These are phyloP conservation scores for Xylariales sp. DNA, from an alignment of 2,329 filamentous ascomycete genomes.

Conservation along the genomic window DNA sequence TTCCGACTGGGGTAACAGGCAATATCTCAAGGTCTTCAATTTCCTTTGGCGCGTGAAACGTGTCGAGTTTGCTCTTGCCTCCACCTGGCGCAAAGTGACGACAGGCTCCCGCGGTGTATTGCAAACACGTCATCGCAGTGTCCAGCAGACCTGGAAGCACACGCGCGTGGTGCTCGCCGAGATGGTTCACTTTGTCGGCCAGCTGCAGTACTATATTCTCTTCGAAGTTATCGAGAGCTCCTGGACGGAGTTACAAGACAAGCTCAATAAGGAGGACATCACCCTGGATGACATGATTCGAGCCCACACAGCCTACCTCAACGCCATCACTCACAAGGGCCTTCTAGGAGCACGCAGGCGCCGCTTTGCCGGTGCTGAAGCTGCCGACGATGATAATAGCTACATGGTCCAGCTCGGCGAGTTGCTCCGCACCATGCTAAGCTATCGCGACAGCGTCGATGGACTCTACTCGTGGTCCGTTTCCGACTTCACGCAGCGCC, in stretches of 20 bases:
- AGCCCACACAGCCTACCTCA: constrained; percentile 86
- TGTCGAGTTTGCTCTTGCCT: constrained; percentile 88
- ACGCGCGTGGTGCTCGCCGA: constrained; percentile 87
- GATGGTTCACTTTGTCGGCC: constrained; percentile 97
- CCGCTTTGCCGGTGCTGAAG: constrained; percentile 37
- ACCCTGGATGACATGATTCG: constrained; percentile 94
- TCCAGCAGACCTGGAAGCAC: constrained; percentile 81
- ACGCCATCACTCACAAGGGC: constrained; percentile 93
- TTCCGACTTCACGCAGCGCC: constrained; percentile 87
- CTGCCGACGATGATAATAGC: constrained; percentile 64
- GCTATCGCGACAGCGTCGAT: constrained; percentile 89
- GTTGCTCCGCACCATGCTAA: constrained; percentile 88
- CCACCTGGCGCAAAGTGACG: constrained; percentile 93
- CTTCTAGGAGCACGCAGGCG: constrained; percentile 69
- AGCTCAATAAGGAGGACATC: constrained; percentile 77
- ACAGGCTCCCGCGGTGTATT: constrained; percentile 91
- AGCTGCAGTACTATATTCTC: constrained; percentile 96
- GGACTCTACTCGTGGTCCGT: constrained; percentile 93
- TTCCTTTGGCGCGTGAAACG: constrained; percentile 98
- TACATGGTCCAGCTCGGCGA: constrained; percentile 92
- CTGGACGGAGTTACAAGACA: constrained; percentile 84
- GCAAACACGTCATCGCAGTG: constrained; percentile 62
- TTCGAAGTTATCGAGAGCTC: constrained; percentile 98
- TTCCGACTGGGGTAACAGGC: constrained; percentile 89
- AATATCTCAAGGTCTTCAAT: constrained; percentile 99